Percentiles rank a stretch among this genome's conserved stretches.
phyloP scores from a whole-genome alignment of 352 stramenopile genomes.

The Phytopythium kandeliae region DNA sequence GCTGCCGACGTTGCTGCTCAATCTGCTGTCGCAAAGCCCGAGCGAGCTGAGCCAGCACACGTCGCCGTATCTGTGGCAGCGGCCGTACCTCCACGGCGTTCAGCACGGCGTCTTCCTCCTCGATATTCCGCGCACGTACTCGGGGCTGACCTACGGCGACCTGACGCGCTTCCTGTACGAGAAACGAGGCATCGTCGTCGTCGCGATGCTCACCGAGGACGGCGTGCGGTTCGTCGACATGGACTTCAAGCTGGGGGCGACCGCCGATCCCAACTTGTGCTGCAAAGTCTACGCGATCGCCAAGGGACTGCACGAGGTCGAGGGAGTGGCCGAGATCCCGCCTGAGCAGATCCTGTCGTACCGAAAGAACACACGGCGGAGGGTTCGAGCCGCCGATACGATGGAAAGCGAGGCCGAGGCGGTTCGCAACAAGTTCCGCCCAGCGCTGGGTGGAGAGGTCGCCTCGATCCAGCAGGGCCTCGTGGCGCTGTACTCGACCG shows the following conservation, averaged over 20 bases:
- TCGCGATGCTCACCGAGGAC: slow-evolving; percentile 63
- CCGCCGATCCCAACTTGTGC: slow-evolving; percentile 67
- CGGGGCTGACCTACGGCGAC: slow-evolving; percentile 70
- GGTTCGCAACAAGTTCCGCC: slow-evolving; percentile 49
- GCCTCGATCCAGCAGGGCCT: slow-evolving; percentile 51
- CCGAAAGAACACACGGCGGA: slow-evolving; percentile 60
- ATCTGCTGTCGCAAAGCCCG: slow-evolving; percentile 53
- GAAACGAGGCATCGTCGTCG: slow-evolving; percentile 51
- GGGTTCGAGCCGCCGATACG: slow-evolving; percentile 37
- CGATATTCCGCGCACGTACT: slow-evolving; percentile 76
- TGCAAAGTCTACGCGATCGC: slow-evolving; percentile 78
- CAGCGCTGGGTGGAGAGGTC: slow-evolving; percentile 51
- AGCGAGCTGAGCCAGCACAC: slow-evolving; percentile 45
- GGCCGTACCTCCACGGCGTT: slow-evolving; percentile 60
- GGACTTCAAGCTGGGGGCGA: slow-evolving; percentile 73
- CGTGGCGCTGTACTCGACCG: slow-evolving; percentile 42
- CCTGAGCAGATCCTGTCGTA: slow-evolving; percentile 73
- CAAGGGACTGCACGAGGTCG: slow-evolving; percentile 45
- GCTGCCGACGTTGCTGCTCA: slow-evolving; percentile 60
- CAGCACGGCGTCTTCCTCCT: slow-evolving; percentile 71
- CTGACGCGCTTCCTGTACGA: slow-evolving; percentile 78
- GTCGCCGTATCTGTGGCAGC: slow-evolving; percentile 56
- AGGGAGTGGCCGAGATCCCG: slow-evolving; percentile 53
- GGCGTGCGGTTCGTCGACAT: slow-evolving; percentile 67
- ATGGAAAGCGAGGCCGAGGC: slow-evolving; percentile 16